Evolutionary conservation across 1,284 basidiomycete genomes (phyloP).

Genomic region (Amylostereum areolatum): DNA sequence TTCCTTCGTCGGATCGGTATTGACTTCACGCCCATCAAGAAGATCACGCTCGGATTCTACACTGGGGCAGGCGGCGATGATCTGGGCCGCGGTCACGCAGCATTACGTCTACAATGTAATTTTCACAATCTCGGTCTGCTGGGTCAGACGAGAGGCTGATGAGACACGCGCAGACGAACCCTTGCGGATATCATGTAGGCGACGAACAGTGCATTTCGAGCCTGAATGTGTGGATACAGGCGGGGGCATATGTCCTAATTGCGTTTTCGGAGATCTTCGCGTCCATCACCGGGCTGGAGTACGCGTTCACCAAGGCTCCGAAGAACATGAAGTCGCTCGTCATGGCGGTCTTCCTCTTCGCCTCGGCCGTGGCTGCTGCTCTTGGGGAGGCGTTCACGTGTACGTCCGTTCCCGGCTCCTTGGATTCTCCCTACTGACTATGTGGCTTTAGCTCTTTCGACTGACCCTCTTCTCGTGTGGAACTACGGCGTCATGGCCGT

Average conservation of each 20-base stretch:
- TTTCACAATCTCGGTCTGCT: too few relatives aligned
- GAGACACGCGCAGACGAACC: conserved; percentile 33
- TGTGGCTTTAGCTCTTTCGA: conserved; percentile 30
- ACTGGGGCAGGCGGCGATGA: conserved; percentile 53
- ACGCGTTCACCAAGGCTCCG: conserved; percentile 83
- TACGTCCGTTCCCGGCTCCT: too few relatives aligned
- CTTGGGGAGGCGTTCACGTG: conserved; percentile 58
- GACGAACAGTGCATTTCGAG: conserved; percentile 31
- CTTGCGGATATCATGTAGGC: conserved; percentile 45
- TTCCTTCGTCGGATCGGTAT: conserved; percentile 56
- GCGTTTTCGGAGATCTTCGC: conserved; percentile 79
- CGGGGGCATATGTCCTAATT: conserved; percentile 62
- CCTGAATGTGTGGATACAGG: conserved; percentile 76
- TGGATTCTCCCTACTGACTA: too few relatives aligned
- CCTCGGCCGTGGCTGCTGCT: conserved; percentile 57
- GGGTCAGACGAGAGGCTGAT: too few relatives aligned
- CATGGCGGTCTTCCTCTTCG: conserved; percentile 72
- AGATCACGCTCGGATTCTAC: conserved; percentile 72
- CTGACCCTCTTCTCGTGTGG: conserved; percentile 53
- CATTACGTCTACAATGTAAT: conserved; percentile 66
- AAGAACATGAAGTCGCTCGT: conserved; percentile 78
- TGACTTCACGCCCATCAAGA: conserved; percentile 72
- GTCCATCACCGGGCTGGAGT: conserved; percentile 81
- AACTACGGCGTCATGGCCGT: conserved; percentile 36
- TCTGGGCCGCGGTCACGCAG: conserved; percentile 66